Evolutionary conservation across 2,329 filamentous ascomycete species (phyloP).

Genomic region (Ascochyta pisi): DNA sequence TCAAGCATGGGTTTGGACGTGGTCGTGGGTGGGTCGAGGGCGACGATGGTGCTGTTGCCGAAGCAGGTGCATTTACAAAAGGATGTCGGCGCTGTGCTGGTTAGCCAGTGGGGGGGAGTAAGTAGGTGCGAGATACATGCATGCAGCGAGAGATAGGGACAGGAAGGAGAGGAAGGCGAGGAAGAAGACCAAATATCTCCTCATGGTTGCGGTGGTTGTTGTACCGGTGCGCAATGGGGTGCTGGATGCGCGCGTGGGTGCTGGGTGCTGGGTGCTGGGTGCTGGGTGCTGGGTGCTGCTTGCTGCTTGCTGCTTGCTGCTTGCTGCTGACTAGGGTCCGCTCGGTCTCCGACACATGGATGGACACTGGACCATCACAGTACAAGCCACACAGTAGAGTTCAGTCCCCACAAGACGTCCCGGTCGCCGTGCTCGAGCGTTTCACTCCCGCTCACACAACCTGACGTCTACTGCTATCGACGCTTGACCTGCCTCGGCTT

Average conservation of each 20-base stretch:
- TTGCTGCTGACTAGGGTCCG: background rate
- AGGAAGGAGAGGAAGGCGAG: slow-evolving; percentile 45
- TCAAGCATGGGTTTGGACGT: slow-evolving; percentile 33
- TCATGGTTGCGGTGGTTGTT: slow-evolving; percentile 29
- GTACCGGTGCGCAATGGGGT: slow-evolving; percentile 5
- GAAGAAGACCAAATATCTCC: slow-evolving; percentile 31
- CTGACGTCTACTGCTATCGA: background rate
- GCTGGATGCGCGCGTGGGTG: slow-evolving; percentile 8
- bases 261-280: background rate
- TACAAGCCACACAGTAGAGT: too few species aligned
- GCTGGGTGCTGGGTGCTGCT: too few species aligned
- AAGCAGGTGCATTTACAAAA: slow-evolving; percentile 78
- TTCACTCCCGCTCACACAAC: background rate
- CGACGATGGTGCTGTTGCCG: slow-evolving; percentile 71
- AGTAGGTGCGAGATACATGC: slow-evolving; percentile 39
- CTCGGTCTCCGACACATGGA: background rate
- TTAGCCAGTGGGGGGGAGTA: background rate
- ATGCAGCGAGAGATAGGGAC: slow-evolving; percentile 51
- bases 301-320: too few species aligned
- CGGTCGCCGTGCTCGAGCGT: background rate
- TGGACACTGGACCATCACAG: background rate
- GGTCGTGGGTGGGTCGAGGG: slow-evolving; percentile 59
- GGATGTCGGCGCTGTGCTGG: slow-evolving; percentile 59
- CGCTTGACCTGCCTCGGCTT: slow-evolving; percentile 2
- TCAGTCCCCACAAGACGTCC: background rate